Evolutionary conservation across 2,329 filamentous ascomycete genomes (phyloP).

Genomic region (Xylariaceae sp.): DNA sequence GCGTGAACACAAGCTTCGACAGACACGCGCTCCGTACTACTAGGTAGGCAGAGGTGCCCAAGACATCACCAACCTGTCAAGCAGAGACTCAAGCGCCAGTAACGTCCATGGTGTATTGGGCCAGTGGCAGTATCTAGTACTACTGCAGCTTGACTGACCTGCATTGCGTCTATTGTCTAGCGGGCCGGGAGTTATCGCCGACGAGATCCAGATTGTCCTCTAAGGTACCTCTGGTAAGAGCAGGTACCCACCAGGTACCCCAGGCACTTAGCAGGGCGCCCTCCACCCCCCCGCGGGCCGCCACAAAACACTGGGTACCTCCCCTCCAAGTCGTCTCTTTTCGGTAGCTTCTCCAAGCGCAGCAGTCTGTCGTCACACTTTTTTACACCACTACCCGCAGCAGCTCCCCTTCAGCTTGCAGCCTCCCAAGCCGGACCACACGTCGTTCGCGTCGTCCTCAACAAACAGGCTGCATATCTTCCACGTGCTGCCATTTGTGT

Average conservation of each 20-base stretch:
- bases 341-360: not conserved
- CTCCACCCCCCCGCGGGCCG: no score
- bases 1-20: no score
- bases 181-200: no score
- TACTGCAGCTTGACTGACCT: not conserved
- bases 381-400: not conserved
- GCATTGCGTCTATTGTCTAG: no score
- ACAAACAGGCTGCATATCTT: constrained; percentile 5
- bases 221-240: not conserved
- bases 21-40: no score
- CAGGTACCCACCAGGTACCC: no score
- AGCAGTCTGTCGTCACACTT: not conserved
- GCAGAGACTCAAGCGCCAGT: no score
- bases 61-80: no score
- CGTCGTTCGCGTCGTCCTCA: constrained; percentile 1
- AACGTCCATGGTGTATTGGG: no score
- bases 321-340: not conserved
- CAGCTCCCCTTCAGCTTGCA: not conserved
- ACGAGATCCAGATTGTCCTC: not conserved
- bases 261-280: no score
- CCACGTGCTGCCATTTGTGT: constrained; percentile 6
- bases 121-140: not conserved
- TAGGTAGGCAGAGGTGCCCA: no score
- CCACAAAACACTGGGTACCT: not conserved
- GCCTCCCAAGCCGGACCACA: no score